These are phyloP conservation scores for Pseudomonodictys pantanalensis DNA, from an alignment of 495 filamentous ascomycete genomes.

Conservation along the genomic window DNA sequence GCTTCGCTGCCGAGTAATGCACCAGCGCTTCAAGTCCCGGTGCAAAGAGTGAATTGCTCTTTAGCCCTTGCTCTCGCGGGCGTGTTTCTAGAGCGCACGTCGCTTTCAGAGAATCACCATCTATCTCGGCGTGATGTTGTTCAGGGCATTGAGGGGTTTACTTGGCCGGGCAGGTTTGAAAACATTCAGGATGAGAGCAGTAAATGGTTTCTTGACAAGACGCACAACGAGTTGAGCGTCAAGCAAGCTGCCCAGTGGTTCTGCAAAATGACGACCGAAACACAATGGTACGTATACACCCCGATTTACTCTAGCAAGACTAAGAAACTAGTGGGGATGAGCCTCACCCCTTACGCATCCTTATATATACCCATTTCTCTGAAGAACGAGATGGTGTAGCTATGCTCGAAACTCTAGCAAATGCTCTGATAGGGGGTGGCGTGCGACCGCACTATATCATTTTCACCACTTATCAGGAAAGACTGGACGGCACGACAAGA, in stretches of 20 bases:
- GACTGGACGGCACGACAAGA: neutral
- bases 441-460: constrained; percentile 36
- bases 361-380: constrained; percentile 45
- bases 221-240: constrained; percentile 51
- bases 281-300: neutral
- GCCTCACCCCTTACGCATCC: neutral
- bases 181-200: constrained; percentile 34
- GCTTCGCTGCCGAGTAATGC: constrained; percentile 32
- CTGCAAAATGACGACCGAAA: constrained; percentile 13
- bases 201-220: constrained; percentile 50
- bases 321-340: neutral
- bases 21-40: constrained; percentile 35
- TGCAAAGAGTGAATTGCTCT: constrained; percentile 46
- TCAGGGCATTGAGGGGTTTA: constrained; percentile 42
- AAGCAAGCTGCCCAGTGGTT: constrained; percentile 47
- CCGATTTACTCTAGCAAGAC: neutral
- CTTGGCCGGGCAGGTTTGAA: constrained; percentile 50
- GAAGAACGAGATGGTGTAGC: constrained; percentile 42
- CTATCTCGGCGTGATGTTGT: constrained; percentile 30
- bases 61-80: constrained; percentile 38
- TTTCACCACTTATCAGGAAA: constrained; percentile 30
- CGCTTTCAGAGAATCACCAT: neutral
- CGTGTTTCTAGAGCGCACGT: neutral
- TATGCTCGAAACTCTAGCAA: constrained; percentile 38
- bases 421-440: constrained; percentile 32